A percentile compares a stretch with the other conserved stretches of the same genome.
Conservation (phyloP, 768 basidiomycete species). For the Leccinellum luteum region DNA sequence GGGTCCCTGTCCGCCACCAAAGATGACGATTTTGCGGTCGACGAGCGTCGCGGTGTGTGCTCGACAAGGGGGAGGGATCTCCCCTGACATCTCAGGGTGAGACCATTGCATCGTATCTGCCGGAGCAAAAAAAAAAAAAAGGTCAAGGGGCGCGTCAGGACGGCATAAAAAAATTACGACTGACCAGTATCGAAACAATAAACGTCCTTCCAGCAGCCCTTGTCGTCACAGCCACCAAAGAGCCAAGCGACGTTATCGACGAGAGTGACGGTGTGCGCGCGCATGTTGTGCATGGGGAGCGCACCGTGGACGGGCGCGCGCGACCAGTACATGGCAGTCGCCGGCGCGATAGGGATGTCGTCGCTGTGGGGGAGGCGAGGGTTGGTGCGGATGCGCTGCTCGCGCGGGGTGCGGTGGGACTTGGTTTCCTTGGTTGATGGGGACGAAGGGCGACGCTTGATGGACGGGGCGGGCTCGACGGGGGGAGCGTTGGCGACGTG, state of each 20-base stretch:
- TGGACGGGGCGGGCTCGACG: slow-evolving; percentile 24
- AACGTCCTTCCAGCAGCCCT: slow-evolving; percentile 68
- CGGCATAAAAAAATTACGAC: not conserved
- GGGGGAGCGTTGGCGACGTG: slow-evolving; percentile 29
- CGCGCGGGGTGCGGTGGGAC: slow-evolving; percentile 8
- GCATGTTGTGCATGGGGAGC: slow-evolving; percentile 64
- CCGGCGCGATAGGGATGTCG: slow-evolving; percentile 57
- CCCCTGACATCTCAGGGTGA: slow-evolving; percentile 73
- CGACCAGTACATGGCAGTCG: slow-evolving; percentile 85
- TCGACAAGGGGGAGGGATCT: slow-evolving; percentile 75
- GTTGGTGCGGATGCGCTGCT: slow-evolving; percentile 41
- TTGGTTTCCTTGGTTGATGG: slow-evolving; percentile 29
- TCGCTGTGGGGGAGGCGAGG: slow-evolving; percentile 64
- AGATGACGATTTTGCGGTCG: slow-evolving; percentile 75
- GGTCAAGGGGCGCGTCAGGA: not conserved
- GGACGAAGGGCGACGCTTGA: slow-evolving; percentile 27
- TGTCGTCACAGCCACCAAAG: slow-evolving; percentile 87
- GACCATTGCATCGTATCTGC: slow-evolving; percentile 90
- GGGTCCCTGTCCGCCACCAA: slow-evolving; percentile 84
- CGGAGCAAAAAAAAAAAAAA: not conserved
- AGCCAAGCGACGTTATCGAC: slow-evolving; percentile 84
- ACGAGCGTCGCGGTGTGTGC: slow-evolving; percentile 87
- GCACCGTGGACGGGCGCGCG: slow-evolving; percentile 74
- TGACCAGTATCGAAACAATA: slow-evolving; percentile 84
- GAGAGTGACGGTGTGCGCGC: slow-evolving; percentile 82